Conservation (phyloP, 2,329 filamentous ascomycete genomes). For the Dendryphion nanum region DNA sequence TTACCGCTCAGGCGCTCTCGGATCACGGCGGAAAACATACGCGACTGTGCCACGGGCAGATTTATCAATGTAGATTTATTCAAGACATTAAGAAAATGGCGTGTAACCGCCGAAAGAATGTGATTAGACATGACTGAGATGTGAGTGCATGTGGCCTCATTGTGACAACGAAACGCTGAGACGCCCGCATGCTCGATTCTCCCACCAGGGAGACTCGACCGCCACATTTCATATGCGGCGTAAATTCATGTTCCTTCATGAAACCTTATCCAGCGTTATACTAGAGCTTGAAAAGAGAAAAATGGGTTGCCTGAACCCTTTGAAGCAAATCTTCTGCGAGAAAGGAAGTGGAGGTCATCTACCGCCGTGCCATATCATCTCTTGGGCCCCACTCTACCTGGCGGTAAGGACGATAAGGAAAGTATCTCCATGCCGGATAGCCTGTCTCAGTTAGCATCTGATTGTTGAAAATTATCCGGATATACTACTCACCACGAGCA, state of each 20-base stretch:
- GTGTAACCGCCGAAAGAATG: slow-evolving; percentile 4
- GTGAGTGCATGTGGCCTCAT: too few species aligned
- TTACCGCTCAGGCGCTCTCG: too few species aligned
- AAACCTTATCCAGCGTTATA: too few species aligned
- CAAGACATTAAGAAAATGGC: slow-evolving; percentile 1
- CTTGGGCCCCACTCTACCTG: slow-evolving; percentile 13
- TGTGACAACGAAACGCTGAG: slow-evolving; percentile 7
- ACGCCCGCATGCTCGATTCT: slow-evolving; percentile 14
- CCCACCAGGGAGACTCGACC: slow-evolving; percentile 14
- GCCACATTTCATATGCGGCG: slow-evolving; percentile 11
- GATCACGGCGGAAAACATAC: too few species aligned
- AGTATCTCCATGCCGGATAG: slow-evolving; percentile 27
- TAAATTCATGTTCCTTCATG: too few species aligned
- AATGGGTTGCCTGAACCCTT: slow-evolving; percentile 14
- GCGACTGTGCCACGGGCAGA: too few species aligned
- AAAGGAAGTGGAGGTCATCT: too few species aligned
- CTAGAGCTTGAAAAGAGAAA: too few species aligned
- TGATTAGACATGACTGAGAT: slow-evolving; percentile 1
- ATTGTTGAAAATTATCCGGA: too few species aligned
- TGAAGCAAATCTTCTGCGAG: slow-evolving; percentile 5
- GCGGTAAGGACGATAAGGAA: slow-evolving; percentile 22
- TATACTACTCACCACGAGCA: too few species aligned
- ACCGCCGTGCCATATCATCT: too few species aligned
- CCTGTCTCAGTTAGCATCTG: too few species aligned
- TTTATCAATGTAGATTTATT: slow-evolving; percentile 3